These are phyloP conservation scores for Pseudoneurospora amorphoporcata DNA, from an alignment of 495 filamentous ascomycete genomes.

Conservation along the genomic window DNA sequence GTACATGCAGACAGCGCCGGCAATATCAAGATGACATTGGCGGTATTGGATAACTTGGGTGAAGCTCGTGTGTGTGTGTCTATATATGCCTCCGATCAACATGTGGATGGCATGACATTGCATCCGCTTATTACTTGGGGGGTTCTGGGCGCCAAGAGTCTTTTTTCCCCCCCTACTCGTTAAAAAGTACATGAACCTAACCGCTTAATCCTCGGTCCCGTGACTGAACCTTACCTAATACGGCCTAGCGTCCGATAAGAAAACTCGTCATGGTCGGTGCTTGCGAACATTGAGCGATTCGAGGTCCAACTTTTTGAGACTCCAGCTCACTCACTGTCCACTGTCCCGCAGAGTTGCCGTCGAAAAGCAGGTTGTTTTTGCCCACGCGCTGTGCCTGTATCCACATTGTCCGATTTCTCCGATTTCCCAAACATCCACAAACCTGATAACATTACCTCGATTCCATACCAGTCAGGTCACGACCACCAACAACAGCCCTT, in stretches of 20 bases:
- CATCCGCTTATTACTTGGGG: neutral
- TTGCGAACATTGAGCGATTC: neutral
- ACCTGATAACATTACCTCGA: neutral
- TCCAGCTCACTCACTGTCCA: neutral
- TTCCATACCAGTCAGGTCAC: neutral
- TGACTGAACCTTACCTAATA: neutral
- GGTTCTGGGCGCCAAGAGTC: neutral
- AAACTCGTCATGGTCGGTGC: slow-evolving; percentile 11
- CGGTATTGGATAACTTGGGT: neutral
- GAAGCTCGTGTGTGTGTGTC: neutral
- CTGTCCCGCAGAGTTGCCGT: neutral
- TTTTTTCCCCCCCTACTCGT: no score
- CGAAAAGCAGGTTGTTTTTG: neutral
- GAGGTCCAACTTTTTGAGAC: neutral
- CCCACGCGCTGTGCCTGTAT: neutral
- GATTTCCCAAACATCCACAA: neutral
- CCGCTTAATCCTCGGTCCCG: neutral
- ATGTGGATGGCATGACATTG: neutral
- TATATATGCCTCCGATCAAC: neutral
- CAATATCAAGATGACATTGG: neutral
- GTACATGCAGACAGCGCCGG: neutral
- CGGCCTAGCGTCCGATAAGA: neutral
- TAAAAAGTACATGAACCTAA: neutral
- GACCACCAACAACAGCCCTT: neutral
- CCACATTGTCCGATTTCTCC: neutral